Base-by-base conservation (phyloP, 2,329 filamentous ascomycete genomes). In the Alternaria brassicae region DNA sequence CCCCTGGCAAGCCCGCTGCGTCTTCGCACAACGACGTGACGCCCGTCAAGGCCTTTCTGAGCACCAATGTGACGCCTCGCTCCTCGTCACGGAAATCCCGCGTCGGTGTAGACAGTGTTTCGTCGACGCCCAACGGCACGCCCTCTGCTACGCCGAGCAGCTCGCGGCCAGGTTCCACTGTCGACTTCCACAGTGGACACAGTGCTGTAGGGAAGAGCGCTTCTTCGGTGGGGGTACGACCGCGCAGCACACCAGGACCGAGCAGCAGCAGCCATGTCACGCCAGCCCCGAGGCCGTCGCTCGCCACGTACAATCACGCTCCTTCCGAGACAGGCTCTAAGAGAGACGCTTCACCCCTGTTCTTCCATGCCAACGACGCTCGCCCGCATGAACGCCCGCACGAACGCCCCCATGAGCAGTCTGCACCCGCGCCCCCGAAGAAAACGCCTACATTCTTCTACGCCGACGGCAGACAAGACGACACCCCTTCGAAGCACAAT, bases 331-430 rank as follows among this genome's bases (percentile, higher is more conserved):
- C 56, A 3, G 70, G 66, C 25, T 64, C 61, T 13, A 53, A 63
- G 12, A 65, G 67, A 44, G 75, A 73, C 44, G 71, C 72, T 36
- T 78, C 79, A 19, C 79, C 89, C 53, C 94, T 92, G 80, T 98
- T 98, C 84, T 97, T 99, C 77, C 93, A 96, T 75, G 95, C 93
- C 27, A 92, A 89, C 75, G 92, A 97, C 68, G 90, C 85, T 37
- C 58, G 75, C 70, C 62, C 69, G 40, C 76, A 76, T 58, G 77
- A 76, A 58, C 75, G 39, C 61, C 55, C 15, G 61, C 72, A 70
- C 63, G 67, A 62, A 21, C 45, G 34, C 63, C 58, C n/a, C n/a
- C n/a, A n/a, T n/a, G n/a, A n/a, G n/a, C n/a, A n/a, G n/a, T n/a
- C n/a, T n/a, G 62, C 72, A 71, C 63, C 65, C 63, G 50, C 45